Evolutionary conservation across 768 basidiomycete species (phyloP), one percentile per base, ranked within the genome.

Genomic region (Hemileccinum rubropunctum): DNA sequence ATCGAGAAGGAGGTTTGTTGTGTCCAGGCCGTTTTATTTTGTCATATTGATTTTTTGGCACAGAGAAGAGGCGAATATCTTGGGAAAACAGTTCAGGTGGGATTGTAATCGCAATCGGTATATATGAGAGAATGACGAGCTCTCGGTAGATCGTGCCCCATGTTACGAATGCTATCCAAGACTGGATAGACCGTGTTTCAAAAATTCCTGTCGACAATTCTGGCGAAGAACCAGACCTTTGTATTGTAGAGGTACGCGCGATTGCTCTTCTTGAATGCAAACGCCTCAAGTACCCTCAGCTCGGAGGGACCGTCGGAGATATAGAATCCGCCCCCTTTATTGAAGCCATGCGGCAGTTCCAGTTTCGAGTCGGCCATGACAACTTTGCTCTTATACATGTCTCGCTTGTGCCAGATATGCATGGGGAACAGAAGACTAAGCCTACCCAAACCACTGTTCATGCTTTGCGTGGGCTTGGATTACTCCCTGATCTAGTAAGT

Each of bases 311-410:
- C 0, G 95, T 99, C 14, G 95, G 95, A 39, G 95, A 99, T 62
- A 99, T 99, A 66, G 95, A 99, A 62, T 97, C 93, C 6, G 95
- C 95, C 3, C 95, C 95, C 3, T 99, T 99, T 69, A 78, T 99
- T 40, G 95, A 99, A 69, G 95, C 95, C 1, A 94, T 99, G 88
- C 85, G 95, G n/a, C 95, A 99, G 68, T 99, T 99, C 78, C 95
- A 99, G 65, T 98, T 98, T 76, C 86, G 95, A 48, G 95, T 98
- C 18, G 95, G 95, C 15, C 81, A 88, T 65, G 91, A 93, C 51
- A 98, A 98, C 71, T 98, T 98, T 66, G 95, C 95, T 0, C 82
- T 98, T 47, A 86, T 98, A 52, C 95, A 98, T 58, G 95, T 99
- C 42, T 95, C 92, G 6, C 84, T 99, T 27, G 93, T 99, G n/a